Conservation (phyloP, 306 rosid species). For the Potentilla sterilis region DNA sequence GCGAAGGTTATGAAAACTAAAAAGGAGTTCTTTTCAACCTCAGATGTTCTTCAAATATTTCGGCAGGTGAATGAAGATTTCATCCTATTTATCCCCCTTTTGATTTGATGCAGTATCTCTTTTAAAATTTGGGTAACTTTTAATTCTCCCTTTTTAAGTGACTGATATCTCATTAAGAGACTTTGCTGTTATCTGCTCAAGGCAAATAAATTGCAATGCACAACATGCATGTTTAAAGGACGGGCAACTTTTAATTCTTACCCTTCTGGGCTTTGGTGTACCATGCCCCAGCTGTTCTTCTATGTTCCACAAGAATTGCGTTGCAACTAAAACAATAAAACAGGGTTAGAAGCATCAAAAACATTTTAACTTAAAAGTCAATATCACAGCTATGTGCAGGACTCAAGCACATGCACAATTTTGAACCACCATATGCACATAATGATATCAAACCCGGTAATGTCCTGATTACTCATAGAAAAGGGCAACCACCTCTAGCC, state of each 20-base stretch:
- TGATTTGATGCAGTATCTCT: slow-evolving; percentile 3
- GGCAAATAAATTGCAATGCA: neutral
- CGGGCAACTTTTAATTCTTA: neutral
- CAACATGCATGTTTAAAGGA: neutral
- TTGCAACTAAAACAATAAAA: neutral
- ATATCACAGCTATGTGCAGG: slow-evolving; percentile 90
- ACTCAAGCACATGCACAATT: slow-evolving; percentile 90
- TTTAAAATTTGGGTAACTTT: neutral
- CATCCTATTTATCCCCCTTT: neutral
- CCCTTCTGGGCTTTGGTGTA: neutral
- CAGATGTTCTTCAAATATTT: slow-evolving; percentile 89
- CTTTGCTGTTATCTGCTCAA: slow-evolving; percentile 4
- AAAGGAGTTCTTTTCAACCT: slow-evolving; percentile 78
- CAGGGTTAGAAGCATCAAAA: slow-evolving; percentile 13
- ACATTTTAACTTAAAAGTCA: slow-evolving; percentile 34
- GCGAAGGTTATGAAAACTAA: slow-evolving; percentile 73
- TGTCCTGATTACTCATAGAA: slow-evolving; percentile 72
- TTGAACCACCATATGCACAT: slow-evolving; percentile 95
- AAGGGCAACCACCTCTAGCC: slow-evolving; percentile 81
- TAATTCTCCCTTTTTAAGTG: neutral
- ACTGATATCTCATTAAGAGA: slow-evolving; percentile 13
- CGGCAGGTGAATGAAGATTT: slow-evolving; percentile 60
- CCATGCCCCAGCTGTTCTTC: neutral
- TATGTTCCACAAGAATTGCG: slow-evolving; percentile 2
- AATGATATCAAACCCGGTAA: slow-evolving; percentile 98